Base-by-base conservation (phyloP, 345 rosid species). In the Hypericum perforatum region DNA sequence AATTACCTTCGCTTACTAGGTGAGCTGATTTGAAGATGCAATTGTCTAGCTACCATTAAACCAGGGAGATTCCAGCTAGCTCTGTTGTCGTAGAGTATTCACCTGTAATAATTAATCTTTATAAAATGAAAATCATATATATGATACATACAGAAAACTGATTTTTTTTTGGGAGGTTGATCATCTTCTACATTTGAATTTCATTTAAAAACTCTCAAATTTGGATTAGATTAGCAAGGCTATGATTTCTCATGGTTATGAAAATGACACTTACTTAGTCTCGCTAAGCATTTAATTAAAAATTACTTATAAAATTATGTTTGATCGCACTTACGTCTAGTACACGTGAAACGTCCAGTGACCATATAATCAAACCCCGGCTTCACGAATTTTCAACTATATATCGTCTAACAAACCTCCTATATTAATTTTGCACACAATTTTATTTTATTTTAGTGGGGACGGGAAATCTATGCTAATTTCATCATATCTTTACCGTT, bases 401-500 rank as follows among this genome's bases (percentile, higher is more conserved):
- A 61, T 52, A 62, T 62, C 46, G 41, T 71, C 66, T 62, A 70
- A 54, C 77, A 64, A 59, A 63, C 74, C 78, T 64, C 53, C 45
- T 61, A 13, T 45, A 53, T 51, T 61, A n/a, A 39, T 16, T n/a
- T 12, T 11, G 29, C 11, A 37, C 32, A 38, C 8, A 37, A 16
- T 50, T n/a, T 29, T 22, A 22, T 22, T 22, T 22, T 22, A n/a
- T n/a, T 42, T 6, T 54, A 16, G 83, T 67, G 72, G 78, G 78
- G 70, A 69, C 53, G 7, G 9, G 56, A 71, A 43, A 66, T 74
- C 71, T 61, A 54, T 66, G 73, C 76, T 78, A 66, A 65, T 73
- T 75, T 73, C 80, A 73, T 78, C 80, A 52, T 65, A 73, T 78
- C 74, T 70, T 70, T 64, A 63, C 69, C 63, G 10, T 72, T 75